Conservation (phyloP, 768 basidiomycete species). For the Arthromyces matolae region DNA sequence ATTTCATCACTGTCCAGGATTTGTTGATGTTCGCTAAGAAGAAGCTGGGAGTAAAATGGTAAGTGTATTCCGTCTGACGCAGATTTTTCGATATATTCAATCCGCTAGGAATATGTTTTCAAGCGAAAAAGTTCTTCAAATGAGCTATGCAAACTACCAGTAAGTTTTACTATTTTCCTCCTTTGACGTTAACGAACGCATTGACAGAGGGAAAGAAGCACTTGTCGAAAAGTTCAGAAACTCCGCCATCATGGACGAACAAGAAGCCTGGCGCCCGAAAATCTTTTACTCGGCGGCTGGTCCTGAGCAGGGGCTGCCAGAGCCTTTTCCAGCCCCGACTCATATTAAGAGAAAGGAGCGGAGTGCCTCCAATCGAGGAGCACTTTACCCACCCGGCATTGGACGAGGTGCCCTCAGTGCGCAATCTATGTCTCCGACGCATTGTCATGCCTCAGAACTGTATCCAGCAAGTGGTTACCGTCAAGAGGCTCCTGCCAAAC, state of each 20-base stretch:
- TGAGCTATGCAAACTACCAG: conserved; percentile 94
- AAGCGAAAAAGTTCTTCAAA: conserved; percentile 85
- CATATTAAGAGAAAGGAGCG: conserved; percentile 79
- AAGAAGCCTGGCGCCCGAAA: conserved; percentile 77
- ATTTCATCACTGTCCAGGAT: conserved; percentile 79
- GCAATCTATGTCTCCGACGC: too few relatives aligned
- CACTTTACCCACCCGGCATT: conserved; percentile 48
- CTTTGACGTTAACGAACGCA: not conserved
- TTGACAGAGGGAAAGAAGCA: conserved; percentile 87
- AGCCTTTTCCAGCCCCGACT: conserved; percentile 81
- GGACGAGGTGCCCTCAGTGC: too few relatives aligned
- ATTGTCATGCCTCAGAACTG: too few relatives aligned
- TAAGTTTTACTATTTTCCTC: conserved; percentile 35
- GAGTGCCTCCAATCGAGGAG: conserved; percentile 75
- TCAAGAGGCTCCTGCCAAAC: too few relatives aligned
- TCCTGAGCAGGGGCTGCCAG: conserved; percentile 65
- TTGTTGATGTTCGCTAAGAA: conserved; percentile 71
- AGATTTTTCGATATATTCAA: conserved; percentile 1
- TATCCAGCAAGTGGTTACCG: too few relatives aligned
- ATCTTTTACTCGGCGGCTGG: conserved; percentile 77
- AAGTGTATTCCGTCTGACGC: conserved; percentile 19
- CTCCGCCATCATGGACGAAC: conserved; percentile 85
- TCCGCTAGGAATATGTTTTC: conserved; percentile 81
- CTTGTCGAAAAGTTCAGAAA: conserved; percentile 92
- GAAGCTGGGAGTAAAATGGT: conserved; percentile 82